Percentiles rank a stretch among this genome's conserved stretches.
Conservation (phyloP, 164 flowering plant species). For the Houttuynia cordata region DNA sequence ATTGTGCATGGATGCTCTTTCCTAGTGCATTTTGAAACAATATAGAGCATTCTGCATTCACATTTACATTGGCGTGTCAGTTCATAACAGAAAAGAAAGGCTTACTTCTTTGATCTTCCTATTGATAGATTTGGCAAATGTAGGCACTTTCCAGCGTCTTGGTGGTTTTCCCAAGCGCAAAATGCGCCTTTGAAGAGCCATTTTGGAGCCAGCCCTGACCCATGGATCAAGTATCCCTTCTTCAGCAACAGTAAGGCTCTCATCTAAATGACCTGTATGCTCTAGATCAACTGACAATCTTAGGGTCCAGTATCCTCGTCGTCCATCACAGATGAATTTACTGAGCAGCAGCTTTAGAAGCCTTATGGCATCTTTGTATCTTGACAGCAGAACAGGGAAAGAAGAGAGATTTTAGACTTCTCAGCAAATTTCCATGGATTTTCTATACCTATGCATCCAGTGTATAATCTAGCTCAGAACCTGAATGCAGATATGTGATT, state of each 20-base stretch:
- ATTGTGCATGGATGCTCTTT: too few species aligned
- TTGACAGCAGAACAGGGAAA: conserved; percentile 12
- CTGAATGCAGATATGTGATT: background rate
- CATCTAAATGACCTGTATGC: conserved; percentile 53
- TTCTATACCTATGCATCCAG: background rate
- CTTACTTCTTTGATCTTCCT: conserved; percentile 73
- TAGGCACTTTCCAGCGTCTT: conserved; percentile 87
- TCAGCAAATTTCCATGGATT: background rate
- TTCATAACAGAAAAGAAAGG: background rate
- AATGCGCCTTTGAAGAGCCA: conserved; percentile 80
- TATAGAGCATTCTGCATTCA: background rate
- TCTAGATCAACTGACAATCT: conserved; percentile 82
- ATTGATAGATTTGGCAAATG: conserved; percentile 42
- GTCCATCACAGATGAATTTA: conserved; percentile 41
- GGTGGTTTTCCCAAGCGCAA: conserved; percentile 91
- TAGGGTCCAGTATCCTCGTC: conserved; percentile 89
- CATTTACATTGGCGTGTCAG: background rate
- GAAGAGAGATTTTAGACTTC: background rate
- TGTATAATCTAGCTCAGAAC: background rate
- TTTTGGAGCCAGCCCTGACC: conserved; percentile 87
- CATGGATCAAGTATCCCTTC: conserved; percentile 68
- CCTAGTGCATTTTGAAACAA: too few species aligned
- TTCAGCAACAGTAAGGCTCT: conserved; percentile 86
- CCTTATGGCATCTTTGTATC: conserved; percentile 65
- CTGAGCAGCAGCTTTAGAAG: conserved; percentile 41